phyloP scores from a whole-genome alignment of 1,284 basidiomycete genomes.

The Naganishia liquefaciens region DNA sequence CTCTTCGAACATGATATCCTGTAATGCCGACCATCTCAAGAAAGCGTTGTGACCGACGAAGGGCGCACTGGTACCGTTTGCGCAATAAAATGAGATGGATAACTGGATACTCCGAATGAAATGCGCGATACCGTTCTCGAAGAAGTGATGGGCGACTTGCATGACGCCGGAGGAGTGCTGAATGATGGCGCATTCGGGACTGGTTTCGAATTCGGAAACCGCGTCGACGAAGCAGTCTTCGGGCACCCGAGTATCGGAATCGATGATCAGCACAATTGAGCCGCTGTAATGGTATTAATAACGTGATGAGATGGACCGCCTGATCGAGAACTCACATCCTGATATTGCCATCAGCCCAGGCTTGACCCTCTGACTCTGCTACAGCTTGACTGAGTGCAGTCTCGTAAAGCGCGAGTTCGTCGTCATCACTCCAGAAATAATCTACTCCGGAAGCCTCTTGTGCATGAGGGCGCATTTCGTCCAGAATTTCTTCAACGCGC shows the following conservation, averaged over 20 bases:
- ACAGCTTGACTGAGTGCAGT: slow-evolving; percentile 43
- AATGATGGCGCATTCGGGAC: slow-evolving; percentile 71
- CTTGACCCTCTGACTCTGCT: slow-evolving; percentile 62
- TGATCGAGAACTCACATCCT: slow-evolving; percentile 37
- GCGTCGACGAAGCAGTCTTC: slow-evolving; percentile 83
- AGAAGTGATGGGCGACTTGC: slow-evolving; percentile 70
- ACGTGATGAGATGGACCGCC: not conserved
- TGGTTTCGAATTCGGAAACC: slow-evolving; percentile 72
- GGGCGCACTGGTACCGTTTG: slow-evolving; percentile 64
- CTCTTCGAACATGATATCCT: slow-evolving; percentile 72
- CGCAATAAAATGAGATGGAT: slow-evolving; percentile 66
- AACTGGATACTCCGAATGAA: slow-evolving; percentile 77
- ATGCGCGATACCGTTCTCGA: slow-evolving; percentile 59
- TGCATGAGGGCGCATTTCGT: slow-evolving; percentile 52
- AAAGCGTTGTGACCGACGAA: slow-evolving; percentile 26
- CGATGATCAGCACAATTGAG: slow-evolving; percentile 69
- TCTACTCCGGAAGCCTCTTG: slow-evolving; percentile 35
- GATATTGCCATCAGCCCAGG: slow-evolving; percentile 50
- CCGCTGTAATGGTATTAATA: slow-evolving; percentile 47
- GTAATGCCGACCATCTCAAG: slow-evolving; percentile 60
- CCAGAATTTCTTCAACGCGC: slow-evolving; percentile 71
- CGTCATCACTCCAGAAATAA: slow-evolving; percentile 41
- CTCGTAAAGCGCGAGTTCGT: slow-evolving; percentile 46
- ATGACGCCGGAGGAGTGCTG: slow-evolving; percentile 58
- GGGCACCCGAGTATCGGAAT: slow-evolving; percentile 82